These are phyloP conservation scores for Diplodia sapinea DNA, from an alignment of 2,329 filamentous ascomycete genomes.

Conservation along the genomic window DNA sequence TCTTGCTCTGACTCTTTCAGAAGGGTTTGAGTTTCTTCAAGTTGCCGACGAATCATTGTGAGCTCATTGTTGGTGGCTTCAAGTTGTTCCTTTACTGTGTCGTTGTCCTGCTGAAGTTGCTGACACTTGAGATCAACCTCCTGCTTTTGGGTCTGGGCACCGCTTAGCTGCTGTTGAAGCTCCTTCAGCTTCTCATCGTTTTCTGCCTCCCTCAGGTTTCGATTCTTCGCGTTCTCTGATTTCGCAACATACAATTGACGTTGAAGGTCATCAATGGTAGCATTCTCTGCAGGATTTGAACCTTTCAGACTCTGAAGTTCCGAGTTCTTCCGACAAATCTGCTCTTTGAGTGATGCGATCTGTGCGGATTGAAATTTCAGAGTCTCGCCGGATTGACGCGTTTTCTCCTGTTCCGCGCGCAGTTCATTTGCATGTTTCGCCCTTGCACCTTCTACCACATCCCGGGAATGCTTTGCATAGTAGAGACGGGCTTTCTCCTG, in stretches of 20 bases:
- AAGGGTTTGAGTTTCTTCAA: background rate
- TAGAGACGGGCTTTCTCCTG: background rate
- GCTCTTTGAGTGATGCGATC: slow-evolving; percentile 8
- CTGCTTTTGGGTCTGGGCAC: background rate
- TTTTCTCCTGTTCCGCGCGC: background rate
- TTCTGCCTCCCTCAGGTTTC: background rate
- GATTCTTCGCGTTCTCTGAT: background rate
- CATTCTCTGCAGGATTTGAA: too few species aligned
- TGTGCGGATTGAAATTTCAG: background rate
- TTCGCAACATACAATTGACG: background rate
- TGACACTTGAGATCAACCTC: background rate
- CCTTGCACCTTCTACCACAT: background rate
- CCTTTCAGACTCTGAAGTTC: background rate
- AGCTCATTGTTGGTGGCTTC: background rate
- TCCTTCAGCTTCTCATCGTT: background rate
- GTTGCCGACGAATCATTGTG: background rate
- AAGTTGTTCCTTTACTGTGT: background rate
- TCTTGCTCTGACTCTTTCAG: slow-evolving; percentile 1
- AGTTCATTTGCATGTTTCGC: slow-evolving; percentile 7
- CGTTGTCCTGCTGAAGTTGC: background rate
- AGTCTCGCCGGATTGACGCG: background rate
- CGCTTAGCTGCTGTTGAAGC: background rate
- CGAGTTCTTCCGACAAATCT: background rate
- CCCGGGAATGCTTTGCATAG: background rate
- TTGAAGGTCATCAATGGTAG: background rate